Base-by-base conservation (phyloP, 768 basidiomycete genomes). In the Mycena vulgaris region DNA sequence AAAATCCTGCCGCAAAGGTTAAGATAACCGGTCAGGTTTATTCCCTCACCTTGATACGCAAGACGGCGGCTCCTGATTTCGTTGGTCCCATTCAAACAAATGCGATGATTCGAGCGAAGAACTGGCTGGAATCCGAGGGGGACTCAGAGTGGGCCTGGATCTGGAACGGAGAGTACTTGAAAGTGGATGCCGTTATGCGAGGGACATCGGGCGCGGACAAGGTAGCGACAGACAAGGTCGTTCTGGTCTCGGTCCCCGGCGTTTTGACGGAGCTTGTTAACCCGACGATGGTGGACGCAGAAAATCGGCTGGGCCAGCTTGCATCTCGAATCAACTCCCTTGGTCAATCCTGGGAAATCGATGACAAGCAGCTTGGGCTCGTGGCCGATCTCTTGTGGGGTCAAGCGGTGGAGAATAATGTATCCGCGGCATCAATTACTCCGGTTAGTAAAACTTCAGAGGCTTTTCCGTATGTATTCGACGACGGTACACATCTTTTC, bases 101-200 rank as follows among this genome's bases (percentile, higher is more conserved):
- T 11, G 42, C 53, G 1, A 27, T 8, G 16, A 17, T 40, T 2
- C 51, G 69, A 5, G 16, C 58, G 10, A 30, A 11, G 2, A 35
- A 66, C 28, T 57, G 55, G 37, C 30, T 52, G 2, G 33, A 37
- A 2, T 21, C 56, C 1, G 57, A 65, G 2, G 40, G 27, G 5
- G 59, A 59, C 0, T 70, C 40, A 3, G 23, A 48, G 7, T 66
- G 55, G 55, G 57, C 30, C 7, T 66, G 69, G 69, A 66, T 70
- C 30, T 70, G 69, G 69, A 70, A 63, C 16, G 69, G 69, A 0
- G 51, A 42, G 4, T 70, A 59, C 23, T 19, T 60, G 19, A 61
- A 57, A 39, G 69, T 60, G 3, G 69, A 70, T 21, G 52, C 69
- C 13, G 37, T 52, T 1, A 70, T 70, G 55, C 42, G 45, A 35